Evolutionary conservation across 2,329 filamentous ascomycete species (phyloP).

Genomic region (Akanthomyces muscarius): DNA sequence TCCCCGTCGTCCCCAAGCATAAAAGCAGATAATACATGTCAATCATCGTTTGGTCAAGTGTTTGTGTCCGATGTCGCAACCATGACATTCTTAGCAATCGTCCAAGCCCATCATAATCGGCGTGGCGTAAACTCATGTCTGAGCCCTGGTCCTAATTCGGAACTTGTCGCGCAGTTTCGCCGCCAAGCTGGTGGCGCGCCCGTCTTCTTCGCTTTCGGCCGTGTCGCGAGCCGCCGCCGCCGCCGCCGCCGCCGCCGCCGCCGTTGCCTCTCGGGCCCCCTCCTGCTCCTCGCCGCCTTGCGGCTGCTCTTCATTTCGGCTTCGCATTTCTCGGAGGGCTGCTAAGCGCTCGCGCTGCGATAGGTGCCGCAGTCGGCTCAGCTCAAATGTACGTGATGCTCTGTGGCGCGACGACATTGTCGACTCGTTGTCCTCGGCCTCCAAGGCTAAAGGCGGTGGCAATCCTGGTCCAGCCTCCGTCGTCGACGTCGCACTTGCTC

Average conservation of each 20-base stretch:
- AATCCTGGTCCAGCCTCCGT: slow-evolving; percentile 26
- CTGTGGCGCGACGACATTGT: slow-evolving; percentile 37
- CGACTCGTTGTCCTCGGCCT: slow-evolving; percentile 33
- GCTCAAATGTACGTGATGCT: slow-evolving; percentile 51
- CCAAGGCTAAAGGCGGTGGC: slow-evolving; percentile 41
- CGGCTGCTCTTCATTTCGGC: slow-evolving; percentile 22
- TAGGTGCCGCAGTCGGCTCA: slow-evolving; percentile 55
- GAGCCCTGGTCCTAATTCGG: slow-evolving; percentile 46
- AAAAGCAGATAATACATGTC: too few relatives aligned
- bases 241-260: slow-evolving; percentile 15
- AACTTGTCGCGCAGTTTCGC: slow-evolving; percentile 51
- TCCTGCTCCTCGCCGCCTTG: background rate
- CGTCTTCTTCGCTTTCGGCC: slow-evolving; percentile 32
- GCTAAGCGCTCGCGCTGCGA: slow-evolving; percentile 59
- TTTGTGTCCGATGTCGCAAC: too few relatives aligned
- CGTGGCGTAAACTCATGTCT: slow-evolving; percentile 23
- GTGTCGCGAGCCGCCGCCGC: background rate
- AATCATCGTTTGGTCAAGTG: too few relatives aligned
- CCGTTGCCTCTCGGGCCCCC: background rate
- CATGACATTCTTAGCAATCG: too few relatives aligned
- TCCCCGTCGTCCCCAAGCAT: too few relatives aligned
- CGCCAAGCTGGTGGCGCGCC: slow-evolving; percentile 42
- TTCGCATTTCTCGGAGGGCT: slow-evolving; percentile 46
- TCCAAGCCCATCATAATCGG: too few relatives aligned
- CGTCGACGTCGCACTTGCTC: slow-evolving; percentile 20